Percentiles rank a stretch among this genome's conserved stretches.
These are phyloP conservation scores for Taxillus chinensis DNA, from an alignment of 164 flowering plant genomes.

Conservation along the genomic window DNA sequence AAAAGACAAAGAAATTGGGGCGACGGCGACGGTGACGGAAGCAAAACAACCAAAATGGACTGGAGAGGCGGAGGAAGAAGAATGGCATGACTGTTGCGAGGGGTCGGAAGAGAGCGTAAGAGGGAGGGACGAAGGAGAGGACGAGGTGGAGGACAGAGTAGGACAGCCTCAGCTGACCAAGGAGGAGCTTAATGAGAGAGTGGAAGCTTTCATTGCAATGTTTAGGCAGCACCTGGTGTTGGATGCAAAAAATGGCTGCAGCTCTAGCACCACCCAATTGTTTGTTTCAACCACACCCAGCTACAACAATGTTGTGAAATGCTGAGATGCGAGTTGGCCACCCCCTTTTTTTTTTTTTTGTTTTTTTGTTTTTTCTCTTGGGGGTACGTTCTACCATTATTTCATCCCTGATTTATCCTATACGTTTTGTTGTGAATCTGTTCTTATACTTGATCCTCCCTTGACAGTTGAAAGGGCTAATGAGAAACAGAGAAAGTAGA, in stretches of 20 bases:
- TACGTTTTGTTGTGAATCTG: too few relatives aligned
- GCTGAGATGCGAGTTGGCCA: background rate
- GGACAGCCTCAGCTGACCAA: constrained; percentile 18
- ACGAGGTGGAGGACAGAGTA: background rate
- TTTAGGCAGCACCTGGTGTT: constrained; percentile 47
- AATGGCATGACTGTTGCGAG: background rate
- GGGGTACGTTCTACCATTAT: too few relatives aligned
- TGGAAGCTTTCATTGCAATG: constrained; percentile 54
- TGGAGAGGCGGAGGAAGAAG: background rate
- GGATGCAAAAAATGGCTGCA: constrained; percentile 28
- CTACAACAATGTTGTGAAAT: background rate
- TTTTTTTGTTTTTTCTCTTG: background rate
- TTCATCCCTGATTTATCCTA: too few relatives aligned
- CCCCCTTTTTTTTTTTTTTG: background rate
- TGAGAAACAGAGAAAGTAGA: too few relatives aligned
- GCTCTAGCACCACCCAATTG: background rate
- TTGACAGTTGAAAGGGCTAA: too few relatives aligned
- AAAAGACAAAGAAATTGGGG: background rate
- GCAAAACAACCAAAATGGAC: background rate
- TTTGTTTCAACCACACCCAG: background rate
- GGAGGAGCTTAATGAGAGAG: constrained; percentile 59
- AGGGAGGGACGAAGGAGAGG: background rate
- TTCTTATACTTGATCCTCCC: too few relatives aligned
- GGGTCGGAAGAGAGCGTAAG: background rate
- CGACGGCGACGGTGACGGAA: background rate